Conservation (phyloP, 1,284 basidiomycete genomes). For the Cryptococcus neoformans region DNA sequence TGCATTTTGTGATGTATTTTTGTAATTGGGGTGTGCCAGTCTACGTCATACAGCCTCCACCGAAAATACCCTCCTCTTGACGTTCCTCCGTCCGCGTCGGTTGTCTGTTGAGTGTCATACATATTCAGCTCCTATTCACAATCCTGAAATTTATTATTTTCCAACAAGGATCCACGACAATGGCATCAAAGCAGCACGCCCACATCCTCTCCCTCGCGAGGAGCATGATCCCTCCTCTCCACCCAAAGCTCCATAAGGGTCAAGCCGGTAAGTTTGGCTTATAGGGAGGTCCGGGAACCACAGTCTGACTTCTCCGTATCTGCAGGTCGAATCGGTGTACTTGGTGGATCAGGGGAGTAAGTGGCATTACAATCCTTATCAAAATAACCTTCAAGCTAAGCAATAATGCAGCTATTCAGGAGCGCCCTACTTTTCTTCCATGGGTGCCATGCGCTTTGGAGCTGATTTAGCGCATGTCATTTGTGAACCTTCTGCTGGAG, state of each 20-base stretch:
- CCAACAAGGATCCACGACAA: constrained; percentile 3
- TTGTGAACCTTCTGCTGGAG: constrained; percentile 84
- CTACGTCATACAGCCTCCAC: too few species aligned
- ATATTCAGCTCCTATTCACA: not conserved
- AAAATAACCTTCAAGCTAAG: not conserved
- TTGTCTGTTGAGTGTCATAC: not conserved
- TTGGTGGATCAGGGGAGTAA: constrained; percentile 89
- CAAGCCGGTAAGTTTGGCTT: constrained; percentile 67
- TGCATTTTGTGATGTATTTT: not conserved
- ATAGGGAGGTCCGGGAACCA: not conserved
- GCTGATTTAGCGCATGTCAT: constrained; percentile 96
- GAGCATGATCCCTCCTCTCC: constrained; percentile 48
- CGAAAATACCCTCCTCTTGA: too few species aligned
- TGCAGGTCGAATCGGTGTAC: constrained; percentile 78
- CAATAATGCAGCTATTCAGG: constrained; percentile 67
- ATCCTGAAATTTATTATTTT: not conserved
- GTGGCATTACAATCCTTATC: constrained; percentile 20
- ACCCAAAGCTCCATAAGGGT: constrained; percentile 78
- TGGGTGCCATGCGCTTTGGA: constrained; percentile 81
- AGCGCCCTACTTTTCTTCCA: constrained; percentile 90
- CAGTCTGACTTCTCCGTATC: not conserved
- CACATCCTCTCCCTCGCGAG: constrained; percentile 41
- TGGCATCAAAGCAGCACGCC: constrained; percentile 33
- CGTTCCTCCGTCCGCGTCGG: too few species aligned
- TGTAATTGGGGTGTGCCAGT: not conserved